Evolutionary conservation across 495 filamentous ascomycete genomes (phyloP), one percentile per base, ranked within the genome.

Genomic region (Daldinia decipiens): DNA sequence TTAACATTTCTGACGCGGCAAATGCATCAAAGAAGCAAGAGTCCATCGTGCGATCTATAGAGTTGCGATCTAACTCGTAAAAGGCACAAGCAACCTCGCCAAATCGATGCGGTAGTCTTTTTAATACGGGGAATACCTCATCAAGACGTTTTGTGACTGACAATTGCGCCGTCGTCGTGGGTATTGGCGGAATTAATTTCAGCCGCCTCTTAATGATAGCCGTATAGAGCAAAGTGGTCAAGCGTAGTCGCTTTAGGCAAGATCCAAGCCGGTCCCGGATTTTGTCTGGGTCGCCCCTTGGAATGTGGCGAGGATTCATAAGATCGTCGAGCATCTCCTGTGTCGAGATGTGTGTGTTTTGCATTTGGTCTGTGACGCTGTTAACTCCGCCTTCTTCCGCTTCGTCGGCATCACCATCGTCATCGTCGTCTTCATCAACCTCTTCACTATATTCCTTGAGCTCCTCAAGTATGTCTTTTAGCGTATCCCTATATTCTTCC

Each of bases 391-490:
- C 70, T 15, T 76, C 75, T 31, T 75, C 68, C 4, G 81, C 83
- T 7, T 81, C 79, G 1, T 80, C 73, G 21, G 70, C 79, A 0
- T 78, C 79, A 19, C 77, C 79, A 0, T 82, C 82, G 3, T 81
- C 80, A 9, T 85, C 82, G 1, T 84, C 81, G 3, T 85, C 83
- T 0, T 78, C 79, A 2, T 82, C 82, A 21, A 83, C 85, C 68
- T 89, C 88, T n/a, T 90, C 89, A 55, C 90, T 88, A 91, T 93
- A 97, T 71, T 93, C 91, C 66, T 92, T 92, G 67, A 97, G 79
- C 79, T 97, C 94, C 69, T 89, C 85, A 29, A 95, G 83, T 0
- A 93, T 91, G 81, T 97, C 94, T 65, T 90, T 85, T 13, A 97
- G 77, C 11, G 92, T 85, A 68, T 91, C 91, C 56, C 88, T 82